These are phyloP conservation scores for Melanomma pulvis-pyrius DNA, from an alignment of 495 filamentous ascomycete genomes.

Conservation along the genomic window DNA sequence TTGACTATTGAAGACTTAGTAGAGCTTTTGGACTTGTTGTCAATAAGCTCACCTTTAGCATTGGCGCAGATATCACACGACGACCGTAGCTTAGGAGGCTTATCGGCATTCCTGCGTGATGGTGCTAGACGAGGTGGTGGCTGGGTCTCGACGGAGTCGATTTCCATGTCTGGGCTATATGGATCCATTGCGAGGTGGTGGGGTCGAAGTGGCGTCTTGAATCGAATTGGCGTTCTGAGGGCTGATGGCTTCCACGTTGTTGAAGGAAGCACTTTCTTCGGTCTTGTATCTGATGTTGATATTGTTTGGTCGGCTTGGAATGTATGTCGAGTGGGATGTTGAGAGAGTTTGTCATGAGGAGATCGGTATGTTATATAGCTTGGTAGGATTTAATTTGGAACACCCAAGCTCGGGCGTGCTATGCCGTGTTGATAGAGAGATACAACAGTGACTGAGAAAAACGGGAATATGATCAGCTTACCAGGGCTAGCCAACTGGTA, in stretches of 20 bases:
- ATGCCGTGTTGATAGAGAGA: not conserved
- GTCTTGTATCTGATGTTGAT: not conserved
- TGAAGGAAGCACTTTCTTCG: not conserved
- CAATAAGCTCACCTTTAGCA: constrained; percentile 12
- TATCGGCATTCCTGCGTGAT: constrained; percentile 24
- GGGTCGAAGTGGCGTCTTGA: not conserved
- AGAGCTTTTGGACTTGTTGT: not conserved
- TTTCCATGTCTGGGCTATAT: constrained; percentile 25
- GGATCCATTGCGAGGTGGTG: constrained; percentile 9
- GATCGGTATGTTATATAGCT: constrained; percentile 6
- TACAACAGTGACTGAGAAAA: not conserved
- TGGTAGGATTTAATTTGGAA: constrained; percentile 12
- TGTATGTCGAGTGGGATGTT: not conserved
- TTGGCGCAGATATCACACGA: constrained; percentile 25
- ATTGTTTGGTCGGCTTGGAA: not conserved
- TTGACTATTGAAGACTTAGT: constrained; percentile 5
- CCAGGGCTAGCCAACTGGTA: constrained; percentile 1
- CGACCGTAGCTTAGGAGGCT: constrained; percentile 25
- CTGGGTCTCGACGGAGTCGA: constrained; percentile 21
- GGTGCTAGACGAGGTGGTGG: constrained; percentile 6
- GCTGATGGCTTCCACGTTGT: not conserved
- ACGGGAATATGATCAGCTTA: constrained; percentile 13
- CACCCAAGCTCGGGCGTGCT: not conserved
- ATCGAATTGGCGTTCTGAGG: too few species aligned
- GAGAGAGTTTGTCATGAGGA: not conserved